These are phyloP conservation scores for Saccharomycopsis sp. DNA, from an alignment of 805 yeast genomes.

Conservation along the genomic window DNA sequence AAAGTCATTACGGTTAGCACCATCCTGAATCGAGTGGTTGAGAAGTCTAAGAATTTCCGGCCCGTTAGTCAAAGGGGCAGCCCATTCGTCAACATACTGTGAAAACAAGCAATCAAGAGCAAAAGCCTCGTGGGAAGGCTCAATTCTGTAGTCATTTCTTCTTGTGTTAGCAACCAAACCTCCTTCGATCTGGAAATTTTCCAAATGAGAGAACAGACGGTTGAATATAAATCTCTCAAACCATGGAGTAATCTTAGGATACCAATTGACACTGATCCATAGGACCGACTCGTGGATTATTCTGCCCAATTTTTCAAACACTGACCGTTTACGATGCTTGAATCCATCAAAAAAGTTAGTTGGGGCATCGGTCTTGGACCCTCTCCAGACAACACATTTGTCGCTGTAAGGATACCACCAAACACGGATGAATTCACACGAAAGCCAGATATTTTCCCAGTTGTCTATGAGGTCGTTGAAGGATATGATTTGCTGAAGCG, in stretches of 20 bases:
- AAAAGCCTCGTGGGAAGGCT: conserved; percentile 76
- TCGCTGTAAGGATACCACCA: conserved; percentile 98
- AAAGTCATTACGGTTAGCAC: conserved; percentile 53
- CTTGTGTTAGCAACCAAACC: conserved; percentile 37
- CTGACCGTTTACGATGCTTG: conserved; percentile 20
- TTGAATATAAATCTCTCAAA: conserved; percentile 81
- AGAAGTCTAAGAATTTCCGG: conserved; percentile 62
- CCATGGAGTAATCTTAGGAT: conserved; percentile 73
- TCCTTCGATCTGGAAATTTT: conserved; percentile 46
- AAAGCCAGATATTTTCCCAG: conserved; percentile 81
- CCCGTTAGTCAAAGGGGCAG: conserved; percentile 80
- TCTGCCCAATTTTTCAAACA: conserved; percentile 30
- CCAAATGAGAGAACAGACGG: conserved; percentile 75
- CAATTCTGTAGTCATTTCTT: conserved; percentile 25
- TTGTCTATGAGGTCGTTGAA: conserved; percentile 60
- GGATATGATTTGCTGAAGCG: conserved; percentile 73
- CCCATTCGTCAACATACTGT: conserved; percentile 96
- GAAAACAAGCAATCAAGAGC: conserved; percentile 94
- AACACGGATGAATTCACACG: conserved; percentile 82
- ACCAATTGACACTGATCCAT: conserved; percentile 68
- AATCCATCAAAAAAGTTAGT: conserved; percentile 84
- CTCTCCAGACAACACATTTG: conserved; percentile 87
- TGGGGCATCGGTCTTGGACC: conserved; percentile 67
- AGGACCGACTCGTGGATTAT: conserved; percentile 70
- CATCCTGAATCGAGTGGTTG: conserved; percentile 52